Evolutionary conservation across 208 protist species (phyloP), one percentile per base, ranked within the genome.

Genomic region (Trypanosoma theileri): DNA sequence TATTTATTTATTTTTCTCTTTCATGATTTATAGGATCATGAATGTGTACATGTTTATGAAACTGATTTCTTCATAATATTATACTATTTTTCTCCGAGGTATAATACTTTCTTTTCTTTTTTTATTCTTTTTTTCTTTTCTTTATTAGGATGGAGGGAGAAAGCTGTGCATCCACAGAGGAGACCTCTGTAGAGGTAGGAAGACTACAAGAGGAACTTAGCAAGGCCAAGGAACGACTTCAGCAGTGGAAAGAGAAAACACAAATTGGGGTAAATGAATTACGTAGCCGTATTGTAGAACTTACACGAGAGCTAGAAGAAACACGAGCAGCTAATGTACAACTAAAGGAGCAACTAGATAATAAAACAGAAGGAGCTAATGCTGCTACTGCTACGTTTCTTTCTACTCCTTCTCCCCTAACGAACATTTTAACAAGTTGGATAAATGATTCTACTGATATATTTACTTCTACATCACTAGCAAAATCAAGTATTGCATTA

Each of bases 181-280:
- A 58, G 41, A 31, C 10, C 3, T 28, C 24, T 61, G 58, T 26
- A 9, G 75, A 82, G 31, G 73, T 84, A 12, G 40, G 7, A 16
- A 73, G 68, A 4, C 69, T 93, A 28, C 67, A 69, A 24, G 75
- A 72, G n/a, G 83, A 89, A 58, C 78, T 92, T 9, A 41, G 54
- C 42, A 76, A 85, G 22, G 79, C 79, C 12, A 57, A 89, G 45
- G 66, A 81, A n/a, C 88, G 92, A 50, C 75, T 96, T 19, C 57
- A 35, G 21, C 50, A 55, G 7, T 96, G 91, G 89, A 93, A 94
- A 51, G 79, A 77, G 28, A 87, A 89, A 68, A 81, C 88, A 4
- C 84, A 96, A 55, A 42, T 35, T 17, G 91, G 85, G 4, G 87
- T 94, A 13, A 83, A 93, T n/a, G 71, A 89, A 61, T 56, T 94